Conservation (phyloP, 2,329 filamentous ascomycete species). For the Chaetomiaceae sp. region DNA sequence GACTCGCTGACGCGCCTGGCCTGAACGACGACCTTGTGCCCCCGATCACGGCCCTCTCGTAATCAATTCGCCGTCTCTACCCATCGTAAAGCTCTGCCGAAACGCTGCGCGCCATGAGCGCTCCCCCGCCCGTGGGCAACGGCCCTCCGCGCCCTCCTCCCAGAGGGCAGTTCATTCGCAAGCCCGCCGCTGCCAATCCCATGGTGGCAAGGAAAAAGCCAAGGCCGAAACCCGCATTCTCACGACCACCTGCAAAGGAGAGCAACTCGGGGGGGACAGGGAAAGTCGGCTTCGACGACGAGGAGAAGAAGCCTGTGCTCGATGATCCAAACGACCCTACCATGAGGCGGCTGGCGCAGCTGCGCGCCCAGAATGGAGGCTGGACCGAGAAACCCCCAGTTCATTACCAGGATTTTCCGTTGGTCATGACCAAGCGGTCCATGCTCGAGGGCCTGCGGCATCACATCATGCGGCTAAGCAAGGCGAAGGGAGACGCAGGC, state of each 20-base stretch:
- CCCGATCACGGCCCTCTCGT: background rate
- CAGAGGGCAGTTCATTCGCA: slow-evolving; percentile 37
- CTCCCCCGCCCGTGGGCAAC: slow-evolving; percentile 34
- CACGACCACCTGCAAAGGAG: slow-evolving; percentile 10
- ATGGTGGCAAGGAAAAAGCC: slow-evolving; percentile 59
- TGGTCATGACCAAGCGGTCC: slow-evolving; percentile 78
- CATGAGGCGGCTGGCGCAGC: slow-evolving; percentile 34
- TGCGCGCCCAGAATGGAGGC: slow-evolving; percentile 43
- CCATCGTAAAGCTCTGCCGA: background rate
- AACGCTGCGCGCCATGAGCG: slow-evolving; percentile 37
- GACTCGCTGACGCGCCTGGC: slow-evolving; percentile 17
- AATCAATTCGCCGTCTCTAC: background rate
- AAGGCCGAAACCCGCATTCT: slow-evolving; percentile 33
- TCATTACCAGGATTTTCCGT: slow-evolving; percentile 55
- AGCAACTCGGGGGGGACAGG: background rate
- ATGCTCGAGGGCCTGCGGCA: slow-evolving; percentile 75
- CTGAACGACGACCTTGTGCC: background rate
- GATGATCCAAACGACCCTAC: slow-evolving; percentile 22
- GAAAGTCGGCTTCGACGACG: slow-evolving; percentile 16
- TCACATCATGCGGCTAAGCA: slow-evolving; percentile 77
- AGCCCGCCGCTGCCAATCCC: slow-evolving; percentile 53
- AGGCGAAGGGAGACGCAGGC: slow-evolving; percentile 52
- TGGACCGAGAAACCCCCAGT: slow-evolving; percentile 51
- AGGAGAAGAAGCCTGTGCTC: slow-evolving; percentile 26
- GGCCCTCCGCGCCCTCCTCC: slow-evolving; percentile 21